Base-by-base conservation (phyloP, 768 basidiomycete genomes). In the Amanita inopinata region DNA sequence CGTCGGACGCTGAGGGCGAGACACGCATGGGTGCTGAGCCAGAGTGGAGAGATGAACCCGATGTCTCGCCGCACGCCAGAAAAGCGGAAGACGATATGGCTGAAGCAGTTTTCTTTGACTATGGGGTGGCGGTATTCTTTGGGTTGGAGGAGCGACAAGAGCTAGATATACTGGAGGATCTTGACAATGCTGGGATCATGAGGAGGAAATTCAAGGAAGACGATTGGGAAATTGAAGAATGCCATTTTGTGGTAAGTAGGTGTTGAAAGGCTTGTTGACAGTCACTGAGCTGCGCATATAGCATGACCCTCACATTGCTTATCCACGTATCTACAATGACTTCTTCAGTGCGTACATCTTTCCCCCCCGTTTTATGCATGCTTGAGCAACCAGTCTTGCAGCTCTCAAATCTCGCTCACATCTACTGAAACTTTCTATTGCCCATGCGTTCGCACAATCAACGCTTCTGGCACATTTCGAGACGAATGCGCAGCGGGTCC, bases 241-340 rank as follows among this genome's bases (percentile, higher is more conserved):
- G 85, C 51, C 92, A 96, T 65, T 96, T 80, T 62, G 70, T 18
- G 22, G 35, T 7, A n/a, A 20, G 40, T 14, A 14, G n/a, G 22
- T 32, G 2, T 25, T 12, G 31, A 33, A 3, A 2, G 27, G 20
- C 24, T 38, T 15, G 45, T 33, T 39, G 41, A 24, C n/a, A n/a
- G n/a, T n/a, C 41, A 17, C 32, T 44, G n/a, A 42, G 38, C 46
- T n/a, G n/a, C n/a, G 40, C 14, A 22, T 47, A 1, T 47, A 87
- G 87, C 85, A 91, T 54, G 92, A 97, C 53, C 74, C 83, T 2
- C 62, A 78, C 41, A 89, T 92, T 7, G 70, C 76, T 0, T 90
- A 83, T 52, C 93, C 92, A 11, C 76, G 92, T 34, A 92, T 97
- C 49, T 96, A 88, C 64, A 94, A 97, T 48, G 92, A 94, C 59